phyloP scores from a whole-genome alignment of 768 basidiomycete genomes.

The Pisolithus sp. region DNA sequence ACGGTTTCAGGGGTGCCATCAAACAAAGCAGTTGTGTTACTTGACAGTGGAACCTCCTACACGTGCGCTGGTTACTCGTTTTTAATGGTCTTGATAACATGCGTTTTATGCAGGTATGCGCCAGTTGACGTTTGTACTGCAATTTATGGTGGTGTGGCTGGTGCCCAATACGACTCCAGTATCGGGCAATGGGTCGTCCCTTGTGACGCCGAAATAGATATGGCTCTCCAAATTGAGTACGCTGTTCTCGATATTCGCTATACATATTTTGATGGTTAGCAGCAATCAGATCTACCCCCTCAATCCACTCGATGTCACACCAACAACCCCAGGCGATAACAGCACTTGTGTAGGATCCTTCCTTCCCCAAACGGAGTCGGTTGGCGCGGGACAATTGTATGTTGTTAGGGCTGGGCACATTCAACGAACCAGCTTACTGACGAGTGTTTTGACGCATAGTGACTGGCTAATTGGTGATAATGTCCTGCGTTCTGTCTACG shows the following conservation, averaged over 20 bases:
- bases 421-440: neutral
- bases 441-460: conserved; percentile 31
- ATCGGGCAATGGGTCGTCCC: conserved; percentile 68
- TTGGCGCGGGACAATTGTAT: conserved; percentile 64
- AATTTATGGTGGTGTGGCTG: conserved; percentile 62
- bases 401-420: conserved; percentile 19
- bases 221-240: conserved; percentile 75
- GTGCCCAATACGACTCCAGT: conserved; percentile 48
- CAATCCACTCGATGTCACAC: conserved; percentile 73
- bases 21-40: conserved; percentile 65
- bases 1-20: conserved; percentile 51
- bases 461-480: conserved; percentile 84
- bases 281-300: conserved; percentile 73
- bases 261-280: conserved; percentile 10
- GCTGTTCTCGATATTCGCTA: conserved; percentile 18
- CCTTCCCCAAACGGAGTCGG: conserved; percentile 53
- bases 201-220: conserved; percentile 66
- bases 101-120: conserved; percentile 48
- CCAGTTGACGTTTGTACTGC: conserved; percentile 57
- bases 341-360: conserved; percentile 68
- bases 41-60: conserved; percentile 81
- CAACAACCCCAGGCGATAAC: conserved; percentile 37
- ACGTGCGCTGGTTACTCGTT: conserved; percentile 41
- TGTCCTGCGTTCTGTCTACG: conserved; percentile 74
- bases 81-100: conserved; percentile 3